These are phyloP conservation scores for Dalbergia cultrata DNA, from an alignment of 306 rosid genomes.

Conservation along the genomic window DNA sequence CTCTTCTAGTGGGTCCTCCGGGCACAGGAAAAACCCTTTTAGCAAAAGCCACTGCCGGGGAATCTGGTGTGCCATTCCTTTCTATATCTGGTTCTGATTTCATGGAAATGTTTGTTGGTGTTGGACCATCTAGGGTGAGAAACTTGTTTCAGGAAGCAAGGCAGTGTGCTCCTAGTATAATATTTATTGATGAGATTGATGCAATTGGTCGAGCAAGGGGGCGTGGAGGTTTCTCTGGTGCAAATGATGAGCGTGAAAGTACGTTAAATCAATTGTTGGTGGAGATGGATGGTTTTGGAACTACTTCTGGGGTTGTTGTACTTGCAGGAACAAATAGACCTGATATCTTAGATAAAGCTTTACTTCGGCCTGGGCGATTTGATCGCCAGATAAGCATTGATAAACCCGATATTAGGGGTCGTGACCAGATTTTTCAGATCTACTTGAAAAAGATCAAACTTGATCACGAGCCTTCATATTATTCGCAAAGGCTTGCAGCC, in stretches of 20 bases:
- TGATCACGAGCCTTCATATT: constrained; percentile 83
- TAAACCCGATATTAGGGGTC: constrained; percentile 90
- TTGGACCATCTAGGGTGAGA: constrained; percentile 97
- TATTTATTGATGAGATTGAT: constrained; percentile 97
- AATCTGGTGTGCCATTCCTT: constrained; percentile 95
- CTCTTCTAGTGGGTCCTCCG: constrained; percentile 95
- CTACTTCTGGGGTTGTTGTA: constrained; percentile 95
- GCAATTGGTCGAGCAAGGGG: constrained; percentile 99
- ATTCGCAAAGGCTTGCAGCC: constrained; percentile 94
- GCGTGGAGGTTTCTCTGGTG: constrained; percentile 87
- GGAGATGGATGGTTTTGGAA: constrained; percentile 98
- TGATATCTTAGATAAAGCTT: constrained; percentile 94
- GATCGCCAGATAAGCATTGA: constrained; percentile 88
- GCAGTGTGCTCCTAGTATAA: constrained; percentile 94
- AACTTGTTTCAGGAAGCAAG: constrained; percentile 96
- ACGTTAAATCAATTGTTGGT: constrained; percentile 95
- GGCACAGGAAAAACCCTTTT: constrained; percentile 98
- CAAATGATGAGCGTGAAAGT: constrained; percentile 97
- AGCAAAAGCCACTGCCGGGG: constrained; percentile 99
- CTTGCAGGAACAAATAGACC: constrained; percentile 99
- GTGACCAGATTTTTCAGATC: constrained; percentile 88
- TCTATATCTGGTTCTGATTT: constrained; percentile 96
- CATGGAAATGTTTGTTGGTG: constrained; percentile 98
- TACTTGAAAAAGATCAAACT: constrained; percentile 89
- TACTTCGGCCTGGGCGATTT: constrained; percentile 93